phyloP scores from a whole-genome alignment of 495 filamentous ascomycete genomes.

The Neurospora sp. region DNA sequence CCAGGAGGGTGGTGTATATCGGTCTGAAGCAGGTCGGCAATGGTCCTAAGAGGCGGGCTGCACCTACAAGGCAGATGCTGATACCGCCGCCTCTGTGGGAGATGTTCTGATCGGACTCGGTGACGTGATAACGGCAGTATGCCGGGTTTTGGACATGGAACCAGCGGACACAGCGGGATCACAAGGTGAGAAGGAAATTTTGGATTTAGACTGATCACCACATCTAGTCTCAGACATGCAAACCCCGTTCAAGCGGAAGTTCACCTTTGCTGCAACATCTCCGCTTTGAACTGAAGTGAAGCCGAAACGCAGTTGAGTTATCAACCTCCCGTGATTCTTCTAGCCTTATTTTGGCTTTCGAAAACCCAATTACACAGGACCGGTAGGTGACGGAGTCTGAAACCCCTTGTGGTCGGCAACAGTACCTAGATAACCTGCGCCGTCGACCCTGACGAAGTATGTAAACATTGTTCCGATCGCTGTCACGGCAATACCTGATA shows the following conservation, averaged over 20 bases:
- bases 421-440: background rate
- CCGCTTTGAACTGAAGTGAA: background rate
- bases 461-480: background rate
- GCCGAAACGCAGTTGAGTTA: background rate
- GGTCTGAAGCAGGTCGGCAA: slow-evolving; percentile 46
- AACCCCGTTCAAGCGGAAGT: background rate
- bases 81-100: slow-evolving; percentile 24
- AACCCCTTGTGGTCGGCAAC: background rate
- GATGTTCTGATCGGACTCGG: slow-evolving; percentile 14
- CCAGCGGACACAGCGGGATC: background rate
- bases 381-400: background rate
- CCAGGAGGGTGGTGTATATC: slow-evolving; percentile 81
- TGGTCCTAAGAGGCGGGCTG: slow-evolving; percentile 2
- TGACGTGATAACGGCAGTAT: background rate
- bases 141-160: background rate
- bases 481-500: background rate
- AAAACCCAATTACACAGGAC: background rate
- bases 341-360: background rate
- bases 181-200: background rate
- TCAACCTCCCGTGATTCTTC: background rate
- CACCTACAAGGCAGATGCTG: background rate
- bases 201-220: background rate
- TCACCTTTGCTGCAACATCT: background rate
- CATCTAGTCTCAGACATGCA: background rate
- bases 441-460: background rate